Evolutionary conservation across 2,329 filamentous ascomycete genomes (phyloP).

Genomic region (Zasmidium citrigriseum): DNA sequence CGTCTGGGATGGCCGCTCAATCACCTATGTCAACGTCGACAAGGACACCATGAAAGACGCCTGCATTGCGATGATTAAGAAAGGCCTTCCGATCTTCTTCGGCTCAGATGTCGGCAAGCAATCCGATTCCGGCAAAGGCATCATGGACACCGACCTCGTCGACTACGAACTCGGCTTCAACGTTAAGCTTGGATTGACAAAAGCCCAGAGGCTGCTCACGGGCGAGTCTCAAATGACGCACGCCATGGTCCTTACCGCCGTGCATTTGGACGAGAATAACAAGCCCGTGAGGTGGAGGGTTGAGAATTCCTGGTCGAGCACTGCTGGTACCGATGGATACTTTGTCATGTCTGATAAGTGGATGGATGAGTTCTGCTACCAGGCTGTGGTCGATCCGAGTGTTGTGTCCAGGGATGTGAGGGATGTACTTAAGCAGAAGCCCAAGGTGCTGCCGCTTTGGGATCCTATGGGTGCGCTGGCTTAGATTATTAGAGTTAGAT

Average conservation of each 20-base stretch:
- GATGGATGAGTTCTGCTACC: constrained; percentile 72
- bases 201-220: constrained; percentile 71
- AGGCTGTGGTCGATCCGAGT: constrained; percentile 77
- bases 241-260: constrained; percentile 86
- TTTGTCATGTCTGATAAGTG: constrained; percentile 82
- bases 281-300: constrained; percentile 77
- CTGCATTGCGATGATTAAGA: constrained; percentile 74
- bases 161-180: constrained; percentile 87
- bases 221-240: constrained; percentile 86
- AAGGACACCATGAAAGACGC: constrained; percentile 72
- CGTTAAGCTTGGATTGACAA: constrained; percentile 69
- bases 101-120: constrained; percentile 86
- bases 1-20: constrained; percentile 71
- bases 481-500: constrained; percentile 15
- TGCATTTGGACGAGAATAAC: constrained; percentile 70
- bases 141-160: constrained; percentile 78
- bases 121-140: constrained; percentile 65
- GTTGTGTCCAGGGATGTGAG: constrained; percentile 61
- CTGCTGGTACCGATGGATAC: constrained; percentile 72
- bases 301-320: constrained; percentile 80
- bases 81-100: constrained; percentile 82
- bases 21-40: constrained; percentile 82
- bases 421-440: constrained; percentile 70
- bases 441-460: constrained; percentile 64
- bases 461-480: constrained; percentile 44